Percentiles rank a stretch among this genome's conserved stretches.
phyloP scores from a whole-genome alignment of 768 basidiomycete species.

The Tylopilus sp. region DNA sequence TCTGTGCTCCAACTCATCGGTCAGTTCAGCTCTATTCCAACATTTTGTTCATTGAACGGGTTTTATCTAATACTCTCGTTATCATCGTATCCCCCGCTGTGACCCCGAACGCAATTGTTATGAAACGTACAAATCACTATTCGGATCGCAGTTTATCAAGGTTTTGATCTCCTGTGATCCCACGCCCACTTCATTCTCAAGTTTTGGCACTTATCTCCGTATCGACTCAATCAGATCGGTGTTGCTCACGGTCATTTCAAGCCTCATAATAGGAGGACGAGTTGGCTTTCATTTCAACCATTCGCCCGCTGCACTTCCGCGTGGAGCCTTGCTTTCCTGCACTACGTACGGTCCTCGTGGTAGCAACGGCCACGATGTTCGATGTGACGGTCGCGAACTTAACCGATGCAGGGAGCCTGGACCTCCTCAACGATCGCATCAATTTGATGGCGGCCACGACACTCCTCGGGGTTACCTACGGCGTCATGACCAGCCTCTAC shows the following conservation, averaged over 20 bases:
- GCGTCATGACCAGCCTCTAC: constrained; percentile 20
- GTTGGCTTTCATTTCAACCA: constrained; percentile 13
- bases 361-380: constrained; percentile 1
- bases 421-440: constrained; percentile 23
- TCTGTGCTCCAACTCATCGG: neutral
- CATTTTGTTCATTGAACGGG: no score
- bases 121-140: neutral
- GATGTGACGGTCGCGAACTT: constrained; percentile 10
- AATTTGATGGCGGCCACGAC: constrained; percentile 25
- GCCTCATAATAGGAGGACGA: constrained; percentile 13
- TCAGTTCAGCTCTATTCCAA: neutral
- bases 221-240: constrained; percentile 2
- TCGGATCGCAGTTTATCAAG: constrained; percentile 20
- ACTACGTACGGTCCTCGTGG: constrained; percentile 5
- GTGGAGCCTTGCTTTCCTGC: constrained; percentile 1
- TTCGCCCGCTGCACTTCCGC: constrained; percentile 8
- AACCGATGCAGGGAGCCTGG: neutral
- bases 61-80: no score
- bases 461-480: constrained; percentile 20
- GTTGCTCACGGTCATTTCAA: constrained; percentile 27
- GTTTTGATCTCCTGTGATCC: constrained; percentile 18
- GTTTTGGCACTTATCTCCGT: constrained; percentile 14
- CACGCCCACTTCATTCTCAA: constrained; percentile 1
- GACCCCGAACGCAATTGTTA: constrained; percentile 15
- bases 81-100: neutral